Conservation (phyloP, 257 asterid species). For the Ocimum tenuiflorum region DNA sequence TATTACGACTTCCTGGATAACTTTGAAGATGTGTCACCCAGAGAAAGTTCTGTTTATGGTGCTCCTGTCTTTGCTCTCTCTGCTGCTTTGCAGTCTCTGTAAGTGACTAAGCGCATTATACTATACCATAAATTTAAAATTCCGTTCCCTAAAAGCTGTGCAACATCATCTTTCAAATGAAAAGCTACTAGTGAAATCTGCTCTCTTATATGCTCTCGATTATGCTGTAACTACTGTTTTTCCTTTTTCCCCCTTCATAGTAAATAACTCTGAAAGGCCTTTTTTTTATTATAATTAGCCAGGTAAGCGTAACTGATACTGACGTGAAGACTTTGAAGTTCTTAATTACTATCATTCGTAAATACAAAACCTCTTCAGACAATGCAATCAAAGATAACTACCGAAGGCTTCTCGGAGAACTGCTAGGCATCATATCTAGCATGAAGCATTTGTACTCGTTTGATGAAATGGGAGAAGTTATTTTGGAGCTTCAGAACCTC, state of each 20-base stretch:
- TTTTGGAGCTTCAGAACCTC: slow-evolving; percentile 72
- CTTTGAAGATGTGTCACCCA: slow-evolving; percentile 33
- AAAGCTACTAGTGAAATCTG: neutral
- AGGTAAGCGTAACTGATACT: slow-evolving; percentile 67
- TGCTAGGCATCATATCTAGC: slow-evolving; percentile 57
- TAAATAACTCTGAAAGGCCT: neutral
- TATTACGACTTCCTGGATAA: slow-evolving; percentile 62
- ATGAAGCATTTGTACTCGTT: slow-evolving; percentile 58
- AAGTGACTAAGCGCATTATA: too few species aligned
- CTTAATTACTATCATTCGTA: slow-evolving; percentile 47
- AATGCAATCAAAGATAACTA: slow-evolving; percentile 32
- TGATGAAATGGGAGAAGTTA: slow-evolving; percentile 68
- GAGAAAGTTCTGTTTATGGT: slow-evolving; percentile 43
- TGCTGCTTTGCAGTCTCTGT: slow-evolving; percentile 75
- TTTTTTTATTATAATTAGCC: slow-evolving; percentile 34
- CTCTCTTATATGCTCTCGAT: neutral
- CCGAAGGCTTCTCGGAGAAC: slow-evolving; percentile 63
- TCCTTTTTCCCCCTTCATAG: neutral
- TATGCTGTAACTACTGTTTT: neutral
- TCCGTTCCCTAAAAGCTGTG: neutral
- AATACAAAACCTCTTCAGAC: slow-evolving; percentile 52
- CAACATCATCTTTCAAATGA: neutral
- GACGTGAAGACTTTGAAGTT: slow-evolving; percentile 70
- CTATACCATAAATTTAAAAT: neutral
- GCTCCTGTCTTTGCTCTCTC: slow-evolving; percentile 72